A percentile compares a stretch with the other conserved stretches of the same genome.
Conservation (phyloP, 1,139 yeast genomes). For the Geotrichum histeridarum region DNA sequence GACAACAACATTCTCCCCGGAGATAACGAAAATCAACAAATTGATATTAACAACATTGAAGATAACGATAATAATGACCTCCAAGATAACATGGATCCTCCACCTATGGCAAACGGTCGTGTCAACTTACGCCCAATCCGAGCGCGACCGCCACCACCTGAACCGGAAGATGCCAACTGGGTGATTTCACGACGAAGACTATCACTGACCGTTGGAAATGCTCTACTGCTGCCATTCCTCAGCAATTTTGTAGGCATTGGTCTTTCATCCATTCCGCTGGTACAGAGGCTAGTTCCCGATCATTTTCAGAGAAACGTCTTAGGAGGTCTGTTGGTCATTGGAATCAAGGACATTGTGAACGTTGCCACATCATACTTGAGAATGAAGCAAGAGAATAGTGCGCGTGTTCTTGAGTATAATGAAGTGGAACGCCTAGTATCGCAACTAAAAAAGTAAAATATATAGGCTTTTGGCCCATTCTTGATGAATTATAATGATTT, state of each 20-base stretch:
- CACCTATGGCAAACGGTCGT: slow-evolving; percentile 8
- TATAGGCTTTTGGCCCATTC: too few relatives aligned
- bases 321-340: slow-evolving; percentile 42
- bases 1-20: not conserved
- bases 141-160: slow-evolving; percentile 22
- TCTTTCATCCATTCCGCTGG: slow-evolving; percentile 23
- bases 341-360: slow-evolving; percentile 41
- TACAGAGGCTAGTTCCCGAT: slow-evolving; percentile 26
- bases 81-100: not conserved
- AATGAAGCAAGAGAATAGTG: slow-evolving; percentile 26
- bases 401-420: slow-evolving; percentile 26
- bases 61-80: not conserved
- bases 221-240: slow-evolving; percentile 33
- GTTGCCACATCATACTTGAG: slow-evolving; percentile 29
- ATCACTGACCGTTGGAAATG: slow-evolving; percentile 26
- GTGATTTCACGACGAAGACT: slow-evolving; percentile 27
- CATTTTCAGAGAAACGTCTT: slow-evolving; percentile 44
- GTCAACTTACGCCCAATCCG: slow-evolving; percentile 1
- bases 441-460: not conserved
- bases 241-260: slow-evolving; percentile 25
- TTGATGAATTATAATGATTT: not conserved
- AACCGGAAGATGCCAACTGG: slow-evolving; percentile 28
- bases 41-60: not conserved
- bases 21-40: not conserved
- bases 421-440: slow-evolving; percentile 15